These are phyloP conservation scores for Boletus pseudopeckii DNA, from an alignment of 768 basidiomycete species.

Conservation along the genomic window DNA sequence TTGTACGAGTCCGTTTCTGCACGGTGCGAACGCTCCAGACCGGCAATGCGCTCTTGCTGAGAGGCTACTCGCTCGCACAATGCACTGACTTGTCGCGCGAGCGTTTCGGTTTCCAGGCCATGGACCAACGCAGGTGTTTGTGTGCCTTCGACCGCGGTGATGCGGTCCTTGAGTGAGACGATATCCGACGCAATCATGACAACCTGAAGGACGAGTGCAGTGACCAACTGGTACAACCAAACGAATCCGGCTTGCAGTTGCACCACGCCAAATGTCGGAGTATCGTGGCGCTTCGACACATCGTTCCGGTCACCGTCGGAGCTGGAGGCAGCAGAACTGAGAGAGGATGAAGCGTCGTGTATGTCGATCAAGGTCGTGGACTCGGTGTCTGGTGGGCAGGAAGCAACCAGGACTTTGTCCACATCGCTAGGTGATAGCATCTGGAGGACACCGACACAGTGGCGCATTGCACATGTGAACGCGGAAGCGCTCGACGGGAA, in stretches of 20 bases:
- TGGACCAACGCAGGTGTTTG: background rate
- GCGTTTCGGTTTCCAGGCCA: background rate
- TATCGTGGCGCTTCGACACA: background rate
- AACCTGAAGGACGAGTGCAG: background rate
- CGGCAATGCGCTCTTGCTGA: slow-evolving; percentile 9
- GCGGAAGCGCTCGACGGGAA: background rate
- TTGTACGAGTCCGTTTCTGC: background rate
- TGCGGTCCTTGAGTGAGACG: slow-evolving; percentile 12
- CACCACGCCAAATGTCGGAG: background rate
- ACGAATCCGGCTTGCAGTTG: slow-evolving; percentile 3
- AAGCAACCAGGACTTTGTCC: background rate
- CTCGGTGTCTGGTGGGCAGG: background rate
- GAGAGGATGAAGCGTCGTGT: background rate
- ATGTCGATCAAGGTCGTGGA: background rate
- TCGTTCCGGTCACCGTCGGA: background rate
- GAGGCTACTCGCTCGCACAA: slow-evolving; percentile 6
- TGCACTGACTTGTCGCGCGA: slow-evolving; percentile 2
- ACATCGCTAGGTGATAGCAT: background rate
- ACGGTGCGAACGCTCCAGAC: slow-evolving; percentile 3
- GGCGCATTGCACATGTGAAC: background rate
- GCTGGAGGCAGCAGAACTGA: background rate
- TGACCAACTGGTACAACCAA: slow-evolving; percentile 7
- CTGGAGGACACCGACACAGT: background rate
- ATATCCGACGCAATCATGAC: slow-evolving; percentile 7
- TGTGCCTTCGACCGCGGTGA: slow-evolving; percentile 7